A percentile compares a stretch with the other conserved stretches of the same genome.
phyloP scores from a whole-genome alignment of 768 basidiomycete species.

The Clitopilus passeckerianus region DNA sequence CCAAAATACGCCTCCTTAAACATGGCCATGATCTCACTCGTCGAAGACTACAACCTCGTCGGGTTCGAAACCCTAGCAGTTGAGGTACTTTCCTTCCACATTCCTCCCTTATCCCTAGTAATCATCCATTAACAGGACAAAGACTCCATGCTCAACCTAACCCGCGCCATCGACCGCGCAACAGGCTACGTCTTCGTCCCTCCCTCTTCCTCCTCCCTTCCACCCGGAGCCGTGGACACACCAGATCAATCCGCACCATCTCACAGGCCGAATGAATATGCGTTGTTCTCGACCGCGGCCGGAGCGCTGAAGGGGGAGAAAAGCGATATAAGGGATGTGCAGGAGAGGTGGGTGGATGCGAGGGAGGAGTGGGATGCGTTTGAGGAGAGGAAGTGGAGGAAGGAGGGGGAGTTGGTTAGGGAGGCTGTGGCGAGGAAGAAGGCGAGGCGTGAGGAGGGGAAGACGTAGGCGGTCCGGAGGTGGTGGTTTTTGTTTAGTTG shows the following conservation, averaged over 20 bases:
- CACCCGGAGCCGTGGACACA: conserved; percentile 29
- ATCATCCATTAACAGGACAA: conserved; percentile 63
- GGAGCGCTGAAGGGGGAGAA: conserved; percentile 45
- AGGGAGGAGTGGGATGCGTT: conserved; percentile 78
- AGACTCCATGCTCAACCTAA: conserved; percentile 87
- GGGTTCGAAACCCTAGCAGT: conserved; percentile 97
- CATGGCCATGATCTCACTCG: conserved; percentile 84
- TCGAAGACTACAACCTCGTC: conserved; percentile 90
- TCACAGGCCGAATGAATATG: conserved; percentile 57
- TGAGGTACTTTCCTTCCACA: conserved; percentile 47
- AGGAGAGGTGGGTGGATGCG: conserved; percentile 92
- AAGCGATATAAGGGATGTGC: conserved; percentile 68
- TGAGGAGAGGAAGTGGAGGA: conserved; percentile 74
- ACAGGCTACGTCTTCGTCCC: conserved; percentile 91
- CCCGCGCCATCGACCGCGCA: conserved; percentile 81
- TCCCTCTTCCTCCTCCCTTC: conserved; percentile 21
- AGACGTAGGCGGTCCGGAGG: background rate
- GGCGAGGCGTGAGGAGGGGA: background rate
- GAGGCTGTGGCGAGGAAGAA: conserved; percentile 32
- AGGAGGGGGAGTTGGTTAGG: conserved; percentile 58
- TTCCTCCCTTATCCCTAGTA: background rate
- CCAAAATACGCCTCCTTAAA: conserved; percentile 78
- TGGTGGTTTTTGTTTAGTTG: background rate
- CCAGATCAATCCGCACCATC: conserved; percentile 28
- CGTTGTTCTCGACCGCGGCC: conserved; percentile 63